phyloP scores from a whole-genome alignment of 179 eudicot genomes.

The Silene noctiflora region DNA sequence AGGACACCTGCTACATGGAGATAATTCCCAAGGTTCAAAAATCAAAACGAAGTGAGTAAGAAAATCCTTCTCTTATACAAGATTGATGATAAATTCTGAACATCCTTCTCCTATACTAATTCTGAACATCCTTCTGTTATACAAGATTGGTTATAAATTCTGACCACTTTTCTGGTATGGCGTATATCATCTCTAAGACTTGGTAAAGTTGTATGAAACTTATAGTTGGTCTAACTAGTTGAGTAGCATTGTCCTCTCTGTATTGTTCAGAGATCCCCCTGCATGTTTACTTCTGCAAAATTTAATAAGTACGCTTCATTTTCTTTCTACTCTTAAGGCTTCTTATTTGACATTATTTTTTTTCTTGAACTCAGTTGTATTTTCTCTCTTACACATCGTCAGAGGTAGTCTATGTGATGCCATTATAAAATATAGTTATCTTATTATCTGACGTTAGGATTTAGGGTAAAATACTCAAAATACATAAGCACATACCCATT shows the following conservation, averaged over 20 bases:
- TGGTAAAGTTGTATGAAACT: background rate
- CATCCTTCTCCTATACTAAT: no score
- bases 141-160: background rate
- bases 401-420: background rate
- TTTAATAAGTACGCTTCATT: background rate
- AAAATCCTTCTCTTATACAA: no score
- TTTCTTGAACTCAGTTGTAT: background rate
- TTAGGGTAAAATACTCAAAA: background rate
- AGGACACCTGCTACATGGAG: conserved; percentile 70
- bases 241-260: background rate
- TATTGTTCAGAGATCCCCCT: background rate
- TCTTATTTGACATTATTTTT: background rate
- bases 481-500: background rate
- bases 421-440: background rate
- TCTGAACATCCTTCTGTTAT: background rate
- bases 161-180: background rate
- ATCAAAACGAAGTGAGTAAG: conserved; percentile 46
- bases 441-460: background rate
- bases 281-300: background rate
- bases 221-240: background rate
- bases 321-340: background rate
- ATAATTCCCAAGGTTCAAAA: conserved; percentile 55
- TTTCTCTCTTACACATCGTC: no score
- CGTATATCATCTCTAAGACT: background rate
- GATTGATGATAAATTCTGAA: background rate